These are phyloP conservation scores for Acacia concinna DNA, from an alignment of 331 rosid species.

Conservation along the genomic window DNA sequence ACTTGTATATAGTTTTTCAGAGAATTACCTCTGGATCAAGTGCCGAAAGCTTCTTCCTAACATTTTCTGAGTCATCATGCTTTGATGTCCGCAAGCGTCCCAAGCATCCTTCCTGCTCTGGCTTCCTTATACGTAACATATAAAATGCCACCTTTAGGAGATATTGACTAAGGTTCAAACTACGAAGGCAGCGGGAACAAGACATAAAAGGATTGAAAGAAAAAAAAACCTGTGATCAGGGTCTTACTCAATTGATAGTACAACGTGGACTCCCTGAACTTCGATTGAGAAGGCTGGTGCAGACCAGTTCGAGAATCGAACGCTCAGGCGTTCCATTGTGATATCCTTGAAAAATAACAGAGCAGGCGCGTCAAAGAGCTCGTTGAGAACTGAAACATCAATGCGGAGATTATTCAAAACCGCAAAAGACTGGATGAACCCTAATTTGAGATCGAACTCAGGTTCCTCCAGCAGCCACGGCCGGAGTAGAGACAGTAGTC, in stretches of 20 bases:
- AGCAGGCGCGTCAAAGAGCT: slow-evolving; percentile 53
- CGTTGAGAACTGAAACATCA: slow-evolving; percentile 53
- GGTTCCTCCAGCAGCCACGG: slow-evolving; percentile 81
- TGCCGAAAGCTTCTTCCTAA: slow-evolving; percentile 58
- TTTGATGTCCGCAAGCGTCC: slow-evolving; percentile 32
- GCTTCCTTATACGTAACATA: slow-evolving; percentile 46
- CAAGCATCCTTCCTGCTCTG: slow-evolving; percentile 41
- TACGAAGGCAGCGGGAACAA: background rate
- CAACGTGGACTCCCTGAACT: slow-evolving; percentile 58
- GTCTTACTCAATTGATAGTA: slow-evolving; percentile 53
- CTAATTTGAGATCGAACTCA: slow-evolving; percentile 58
- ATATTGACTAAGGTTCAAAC: background rate
- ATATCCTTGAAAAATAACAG: slow-evolving; percentile 52
- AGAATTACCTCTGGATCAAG: slow-evolving; percentile 81
- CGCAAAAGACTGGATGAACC: slow-evolving; percentile 55
- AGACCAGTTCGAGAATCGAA: slow-evolving; percentile 72
- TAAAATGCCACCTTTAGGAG: slow-evolving; percentile 9
- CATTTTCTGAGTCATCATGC: slow-evolving; percentile 41
- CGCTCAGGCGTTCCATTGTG: slow-evolving; percentile 47
- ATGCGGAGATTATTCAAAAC: slow-evolving; percentile 55
- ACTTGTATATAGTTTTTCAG: background rate
- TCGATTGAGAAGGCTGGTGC: slow-evolving; percentile 62
- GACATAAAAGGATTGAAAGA: background rate
- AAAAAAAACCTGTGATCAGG: background rate
- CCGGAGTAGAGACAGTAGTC: slow-evolving; percentile 62